These are phyloP conservation scores for Chlorella sorokiniana DNA, from an alignment of 139 green algal species.

Conservation along the genomic window DNA sequence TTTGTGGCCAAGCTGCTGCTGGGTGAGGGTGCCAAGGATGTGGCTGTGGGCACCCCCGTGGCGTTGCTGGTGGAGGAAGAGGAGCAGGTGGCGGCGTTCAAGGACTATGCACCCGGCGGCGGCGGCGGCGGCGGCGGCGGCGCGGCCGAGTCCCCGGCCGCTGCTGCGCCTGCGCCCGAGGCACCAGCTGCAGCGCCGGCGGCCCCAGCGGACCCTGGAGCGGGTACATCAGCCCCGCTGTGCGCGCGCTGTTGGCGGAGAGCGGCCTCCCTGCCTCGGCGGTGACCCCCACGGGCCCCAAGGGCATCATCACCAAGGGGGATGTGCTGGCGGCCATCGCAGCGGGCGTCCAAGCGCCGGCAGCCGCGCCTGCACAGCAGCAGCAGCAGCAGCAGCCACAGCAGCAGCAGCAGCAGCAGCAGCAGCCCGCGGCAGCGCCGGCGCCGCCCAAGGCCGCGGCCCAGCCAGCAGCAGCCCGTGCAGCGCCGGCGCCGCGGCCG, in stretches of 20 bases:
- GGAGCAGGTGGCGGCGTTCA: conserved; percentile 68
- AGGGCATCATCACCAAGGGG: conserved; percentile 85
- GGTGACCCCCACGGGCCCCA: conserved; percentile 70
- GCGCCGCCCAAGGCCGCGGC: conserved; percentile 27
- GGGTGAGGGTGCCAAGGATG: conserved; percentile 64
- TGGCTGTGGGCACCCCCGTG: conserved; percentile 74
- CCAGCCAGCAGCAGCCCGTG: conserved; percentile 23
- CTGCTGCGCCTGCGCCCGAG: neutral
- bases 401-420: neutral
- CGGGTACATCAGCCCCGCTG: conserved; percentile 76
- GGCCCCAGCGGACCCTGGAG: neutral
- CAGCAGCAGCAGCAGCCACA: conserved; percentile 3
- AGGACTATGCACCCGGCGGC: conserved; percentile 49
- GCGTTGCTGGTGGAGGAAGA: conserved; percentile 88
- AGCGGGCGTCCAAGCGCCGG: conserved; percentile 31
- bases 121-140: neutral
- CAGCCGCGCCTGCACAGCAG: conserved; percentile 16
- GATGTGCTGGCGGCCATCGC: conserved; percentile 85
- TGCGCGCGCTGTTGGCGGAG: conserved; percentile 58
- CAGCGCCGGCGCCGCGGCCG: neutral
- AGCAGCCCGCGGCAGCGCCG: conserved; percentile 13
- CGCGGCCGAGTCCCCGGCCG: no score
- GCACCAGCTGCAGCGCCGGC: neutral
- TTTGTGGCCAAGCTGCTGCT: conserved; percentile 80
- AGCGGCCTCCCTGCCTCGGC: conserved; percentile 44